These are phyloP conservation scores for Trichoderma sp. DNA, from an alignment of 2,329 filamentous ascomycete species.

Conservation along the genomic window DNA sequence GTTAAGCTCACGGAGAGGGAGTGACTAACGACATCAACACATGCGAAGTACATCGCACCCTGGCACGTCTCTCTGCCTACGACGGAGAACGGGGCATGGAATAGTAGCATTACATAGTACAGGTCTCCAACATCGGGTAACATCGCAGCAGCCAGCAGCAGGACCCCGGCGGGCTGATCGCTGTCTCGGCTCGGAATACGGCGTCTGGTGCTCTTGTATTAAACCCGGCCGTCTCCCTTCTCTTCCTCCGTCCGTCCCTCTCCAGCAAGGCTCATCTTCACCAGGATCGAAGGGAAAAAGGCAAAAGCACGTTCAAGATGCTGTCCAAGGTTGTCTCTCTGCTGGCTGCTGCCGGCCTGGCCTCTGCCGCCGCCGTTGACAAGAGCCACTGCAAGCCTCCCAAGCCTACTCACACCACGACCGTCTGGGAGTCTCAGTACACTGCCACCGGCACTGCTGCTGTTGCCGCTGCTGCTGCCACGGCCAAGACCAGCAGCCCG, in stretches of 20 bases:
- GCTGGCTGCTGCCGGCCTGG: constrained; percentile 29
- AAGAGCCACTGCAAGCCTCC: constrained; percentile 3
- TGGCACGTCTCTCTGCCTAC: background rate
- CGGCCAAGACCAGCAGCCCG: constrained; percentile 57
- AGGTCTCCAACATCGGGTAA: background rate
- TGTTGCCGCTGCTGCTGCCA: constrained; percentile 56
- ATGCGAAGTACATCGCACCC: background rate
- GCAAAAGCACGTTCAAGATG: constrained; percentile 20
- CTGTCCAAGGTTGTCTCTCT: constrained; percentile 22
- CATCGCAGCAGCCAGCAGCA: background rate
- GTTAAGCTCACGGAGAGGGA: background rate
- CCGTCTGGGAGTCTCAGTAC: constrained; percentile 40
- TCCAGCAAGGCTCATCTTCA: background rate
- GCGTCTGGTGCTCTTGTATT: background rate
- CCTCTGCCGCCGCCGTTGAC: constrained; percentile 26
- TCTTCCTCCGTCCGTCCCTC: background rate
- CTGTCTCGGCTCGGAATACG: background rate
- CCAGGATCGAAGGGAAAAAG: background rate
- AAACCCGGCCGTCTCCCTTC: constrained; percentile 6
- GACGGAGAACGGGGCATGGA: background rate
- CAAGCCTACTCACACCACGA: background rate
- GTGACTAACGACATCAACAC: too few species aligned
- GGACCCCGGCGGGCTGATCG: background rate
- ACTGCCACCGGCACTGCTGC: constrained; percentile 50
- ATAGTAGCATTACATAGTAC: background rate